phyloP scores from a whole-genome alignment of 371 early-diverging fungal genomes.

The Zychaea mexicana region DNA sequence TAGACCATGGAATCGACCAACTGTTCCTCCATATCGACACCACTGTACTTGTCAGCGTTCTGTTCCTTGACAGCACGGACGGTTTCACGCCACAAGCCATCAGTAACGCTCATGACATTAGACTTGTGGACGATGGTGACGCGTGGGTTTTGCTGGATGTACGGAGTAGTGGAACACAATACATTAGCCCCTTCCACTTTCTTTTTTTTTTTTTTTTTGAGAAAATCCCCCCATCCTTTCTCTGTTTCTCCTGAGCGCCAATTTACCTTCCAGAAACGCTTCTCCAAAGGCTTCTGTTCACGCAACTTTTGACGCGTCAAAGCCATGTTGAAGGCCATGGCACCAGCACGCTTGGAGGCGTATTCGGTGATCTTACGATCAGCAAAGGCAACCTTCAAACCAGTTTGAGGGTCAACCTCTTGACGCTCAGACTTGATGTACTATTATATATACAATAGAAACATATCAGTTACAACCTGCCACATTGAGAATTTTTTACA shows the following conservation, averaged over 20 bases:
- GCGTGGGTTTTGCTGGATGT: conserved; percentile 54
- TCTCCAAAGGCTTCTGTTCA: conserved; percentile 54
- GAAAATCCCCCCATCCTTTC: not conserved
- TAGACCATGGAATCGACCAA: conserved; percentile 97
- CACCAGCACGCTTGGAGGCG: conserved; percentile 84
- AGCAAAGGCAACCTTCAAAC: conserved; percentile 78
- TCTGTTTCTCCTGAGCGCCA: not conserved
- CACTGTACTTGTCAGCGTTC: conserved; percentile 54
- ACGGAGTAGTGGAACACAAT: not conserved
- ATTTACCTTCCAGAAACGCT: conserved; percentile 66
- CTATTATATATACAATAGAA: conserved; percentile 31
- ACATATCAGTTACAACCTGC: not conserved
- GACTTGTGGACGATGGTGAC: conserved; percentile 97
- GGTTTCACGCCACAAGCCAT: conserved; percentile 94
- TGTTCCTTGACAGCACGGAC: conserved; percentile 75
- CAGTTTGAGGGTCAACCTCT: conserved; percentile 65
- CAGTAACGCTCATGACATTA: conserved; percentile 90
- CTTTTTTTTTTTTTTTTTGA: not conserved
- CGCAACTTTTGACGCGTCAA: conserved; percentile 76
- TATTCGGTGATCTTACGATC: conserved; percentile 87
- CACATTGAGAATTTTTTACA: no score
- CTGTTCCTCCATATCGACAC: conserved; percentile 88
- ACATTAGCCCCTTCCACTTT: no score
- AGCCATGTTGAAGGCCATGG: conserved; percentile 90
- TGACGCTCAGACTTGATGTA: conserved; percentile 86